Percentiles rank a stretch among this genome's conserved stretches.
These are phyloP conservation scores for Acaromyces ingoldii DNA, from an alignment of 1,284 basidiomycete genomes.

Conservation along the genomic window DNA sequence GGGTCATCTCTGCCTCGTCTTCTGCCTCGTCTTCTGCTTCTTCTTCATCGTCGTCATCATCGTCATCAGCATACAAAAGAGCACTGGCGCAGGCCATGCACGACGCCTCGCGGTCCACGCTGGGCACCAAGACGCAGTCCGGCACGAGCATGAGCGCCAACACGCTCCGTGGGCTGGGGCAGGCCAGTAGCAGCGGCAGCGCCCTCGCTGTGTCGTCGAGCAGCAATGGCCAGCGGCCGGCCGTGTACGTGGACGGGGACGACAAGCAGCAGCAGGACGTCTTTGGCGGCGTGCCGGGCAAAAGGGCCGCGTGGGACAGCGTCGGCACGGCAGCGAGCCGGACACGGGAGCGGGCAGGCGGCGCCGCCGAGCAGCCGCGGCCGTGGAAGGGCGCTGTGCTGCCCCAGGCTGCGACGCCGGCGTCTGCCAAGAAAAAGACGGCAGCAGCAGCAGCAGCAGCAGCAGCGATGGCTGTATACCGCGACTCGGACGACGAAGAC, in stretches of 20 bases:
- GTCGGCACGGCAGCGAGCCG: slow-evolving; percentile 26
- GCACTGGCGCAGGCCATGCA: slow-evolving; percentile 42
- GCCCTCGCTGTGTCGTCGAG: not conserved
- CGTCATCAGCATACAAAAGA: slow-evolving; percentile 25
- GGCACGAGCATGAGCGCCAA: slow-evolving; percentile 10
- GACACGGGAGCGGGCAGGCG: slow-evolving; percentile 31
- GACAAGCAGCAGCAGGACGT: slow-evolving; percentile 15
- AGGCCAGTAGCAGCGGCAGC: slow-evolving; percentile 1
- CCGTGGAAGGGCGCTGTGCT: slow-evolving; percentile 14
- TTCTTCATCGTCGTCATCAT: slow-evolving; percentile 5
- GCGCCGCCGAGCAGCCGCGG: not conserved
- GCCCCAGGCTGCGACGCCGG: slow-evolving; percentile 1
- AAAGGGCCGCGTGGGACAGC: slow-evolving; percentile 28
- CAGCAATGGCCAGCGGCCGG: slow-evolving; percentile 33
- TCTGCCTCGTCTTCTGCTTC: too few species aligned
- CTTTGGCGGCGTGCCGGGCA: not conserved
- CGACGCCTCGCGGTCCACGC: slow-evolving; percentile 38
- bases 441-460: too few species aligned
- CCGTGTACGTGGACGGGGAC: slow-evolving; percentile 38
- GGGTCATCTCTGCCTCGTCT: too few species aligned
- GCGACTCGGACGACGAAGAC: slow-evolving; percentile 55
- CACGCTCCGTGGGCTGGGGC: slow-evolving; percentile 9
- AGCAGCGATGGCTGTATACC: slow-evolving; percentile 36
- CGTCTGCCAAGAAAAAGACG: not conserved
- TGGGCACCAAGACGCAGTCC: slow-evolving; percentile 27